Evolutionary conservation across 495 filamentous ascomycete genomes (phyloP), one percentile per base, ranked within the genome.

Genomic region (Neurospora discreta): DNA sequence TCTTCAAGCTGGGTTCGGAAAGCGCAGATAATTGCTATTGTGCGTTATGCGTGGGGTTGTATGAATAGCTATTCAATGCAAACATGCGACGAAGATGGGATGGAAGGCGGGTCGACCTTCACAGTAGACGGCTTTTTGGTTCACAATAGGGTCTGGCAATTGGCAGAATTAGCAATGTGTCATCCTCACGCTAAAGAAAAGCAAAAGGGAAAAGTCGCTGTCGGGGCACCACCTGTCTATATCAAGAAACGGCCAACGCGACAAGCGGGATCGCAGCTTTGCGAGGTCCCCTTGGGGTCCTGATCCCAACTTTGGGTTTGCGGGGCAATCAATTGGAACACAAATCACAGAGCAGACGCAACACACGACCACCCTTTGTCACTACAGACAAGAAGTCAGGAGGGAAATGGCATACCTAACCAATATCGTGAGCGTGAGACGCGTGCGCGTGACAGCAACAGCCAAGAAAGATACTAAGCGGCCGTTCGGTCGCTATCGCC

Each of bases 271-370:
- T 65, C 15, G 52, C 26, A 65, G 52, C 52, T 65, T 33, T 65
- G 52, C 52, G 52, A 65, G 15, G 52, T 33, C 15, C 46, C 52
- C 52, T 18, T 65, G 52, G 30, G 52, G 52, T 65, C 52, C 26
- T 65, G 52, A 65, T 65, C 15, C 71, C 39, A 70, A 33, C 52
- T 65, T 65, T 65, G 26, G 52, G 71, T 68, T 74, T 74, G 74
- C 76, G 74, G 76, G 76, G 76, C 76, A 77, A 77, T 77, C 76
- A 77, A 77, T 77, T 76, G 76, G 68, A 43, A 68, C 46, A 36
- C 72, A 40, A 65, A 52, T 46, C 33, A 72, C 52, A 68, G 71
- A 69, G 39, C 23, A 69, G 16, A 60, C 23, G 52, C 52, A 65
- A 26, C 52, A 65, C 16, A 65, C 26, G 15, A 33, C 52, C 52